Base-by-base conservation (phyloP, 2,329 filamentous ascomycete species). In the Penicillium sp. region DNA sequence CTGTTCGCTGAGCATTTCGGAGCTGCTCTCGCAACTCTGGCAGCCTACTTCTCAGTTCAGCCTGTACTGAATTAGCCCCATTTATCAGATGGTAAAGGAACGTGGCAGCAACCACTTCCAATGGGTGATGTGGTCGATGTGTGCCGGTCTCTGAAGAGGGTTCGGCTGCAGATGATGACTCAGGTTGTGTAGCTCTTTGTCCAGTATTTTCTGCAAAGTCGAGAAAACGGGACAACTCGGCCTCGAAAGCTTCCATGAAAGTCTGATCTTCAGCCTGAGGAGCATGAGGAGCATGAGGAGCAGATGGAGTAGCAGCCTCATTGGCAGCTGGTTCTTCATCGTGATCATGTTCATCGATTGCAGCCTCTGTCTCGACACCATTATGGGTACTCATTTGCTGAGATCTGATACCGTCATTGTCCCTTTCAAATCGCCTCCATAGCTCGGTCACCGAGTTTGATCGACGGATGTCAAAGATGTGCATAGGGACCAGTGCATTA, bases 381-480 rank as follows among this genome's bases (percentile, higher is more conserved):
- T 25, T 30, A 35, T 63, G 51, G 10, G 11, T 52, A 7, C 53
- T 52, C 7, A 54, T 28, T 26, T 58, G 48, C 40, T 55, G 37
- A 42, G 38, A 42, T 53, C 52, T 40, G 38, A 35, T 4, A 22
- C 26, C 4, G 48, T 46, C 30, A 62, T 19, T 16, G 33, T 22
- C 49, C 33, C 52, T 58, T 55, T 75, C 72, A 58, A 71, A 76
- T 35, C 64, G 65, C 58, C 72, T 75, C 78, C 78, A 80, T 35
- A 77, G 60, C 49, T 78, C 71, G 6, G 73, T 72, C 13, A 78
- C 71, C 8, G 76, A 76, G 45, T 74, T 75, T 40, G 77, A 74
- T 54, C 76, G 75, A 59, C 71, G 72, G 58, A 82, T 80, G 64
- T 81, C 79, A 66, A 82, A 82, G 49, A 80, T 70, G 67, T 82